Evolutionary conservation across 2,329 filamentous ascomycete genomes (phyloP).

Genomic region (Exophiala calicioides): DNA sequence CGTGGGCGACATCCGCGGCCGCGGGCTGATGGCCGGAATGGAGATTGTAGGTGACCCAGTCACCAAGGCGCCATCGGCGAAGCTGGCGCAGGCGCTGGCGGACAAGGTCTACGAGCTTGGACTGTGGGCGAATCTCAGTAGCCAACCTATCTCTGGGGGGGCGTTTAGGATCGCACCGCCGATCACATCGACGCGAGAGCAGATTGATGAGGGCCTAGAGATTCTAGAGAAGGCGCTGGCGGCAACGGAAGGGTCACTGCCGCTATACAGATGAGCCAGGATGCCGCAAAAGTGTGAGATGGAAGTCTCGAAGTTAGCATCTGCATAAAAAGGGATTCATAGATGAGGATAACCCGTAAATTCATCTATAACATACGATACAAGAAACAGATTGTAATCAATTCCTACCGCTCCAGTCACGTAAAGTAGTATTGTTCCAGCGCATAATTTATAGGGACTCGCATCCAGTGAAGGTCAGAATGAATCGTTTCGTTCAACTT

Average conservation of each 20-base stretch:
- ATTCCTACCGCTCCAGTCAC: neutral
- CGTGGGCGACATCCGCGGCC: slow-evolving; percentile 62
- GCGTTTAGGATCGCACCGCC: slow-evolving; percentile 63
- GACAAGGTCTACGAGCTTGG: slow-evolving; percentile 54
- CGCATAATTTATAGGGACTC: neutral
- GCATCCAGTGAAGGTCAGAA: neutral
- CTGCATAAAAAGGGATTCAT: neutral
- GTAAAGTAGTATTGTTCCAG: neutral
- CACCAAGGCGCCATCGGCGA: slow-evolving; percentile 51
- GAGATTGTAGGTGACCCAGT: slow-evolving; percentile 57
- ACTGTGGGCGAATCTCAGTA: slow-evolving; percentile 59
- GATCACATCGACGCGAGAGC: slow-evolving; percentile 56
- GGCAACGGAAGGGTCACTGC: slow-evolving; percentile 25
- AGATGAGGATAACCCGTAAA: slow-evolving; percentile 1
- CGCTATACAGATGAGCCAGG: slow-evolving; percentile 17
- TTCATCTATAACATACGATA: slow-evolving; percentile 4
- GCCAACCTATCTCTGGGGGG: slow-evolving; percentile 56
- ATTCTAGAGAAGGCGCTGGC: slow-evolving; percentile 60
- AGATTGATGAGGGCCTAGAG: slow-evolving; percentile 53
- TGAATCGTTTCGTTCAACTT: neutral
- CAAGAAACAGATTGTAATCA: neutral
- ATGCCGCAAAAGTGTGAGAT: slow-evolving; percentile 1
- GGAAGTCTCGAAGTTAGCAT: neutral
- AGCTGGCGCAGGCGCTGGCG: slow-evolving; percentile 52
- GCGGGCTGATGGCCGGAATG: slow-evolving; percentile 60